phyloP scores from a whole-genome alignment of 805 yeast species.

The Metschnikowia aberdeeniae region DNA sequence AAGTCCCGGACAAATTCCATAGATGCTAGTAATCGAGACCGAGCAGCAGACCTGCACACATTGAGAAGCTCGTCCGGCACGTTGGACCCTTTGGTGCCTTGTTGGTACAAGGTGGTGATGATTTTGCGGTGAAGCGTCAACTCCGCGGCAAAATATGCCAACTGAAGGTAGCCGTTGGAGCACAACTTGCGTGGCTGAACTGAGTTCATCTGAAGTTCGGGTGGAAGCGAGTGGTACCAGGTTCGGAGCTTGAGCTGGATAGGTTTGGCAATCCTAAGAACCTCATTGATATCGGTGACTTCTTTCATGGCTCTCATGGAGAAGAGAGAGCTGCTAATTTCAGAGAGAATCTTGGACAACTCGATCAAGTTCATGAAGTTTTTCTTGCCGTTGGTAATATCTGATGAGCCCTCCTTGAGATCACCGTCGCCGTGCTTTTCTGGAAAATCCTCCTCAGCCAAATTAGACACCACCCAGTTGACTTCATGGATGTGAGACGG shows the following conservation, averaged over 20 bases:
- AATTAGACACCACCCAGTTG: constrained; percentile 75
- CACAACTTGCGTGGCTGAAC: constrained; percentile 59
- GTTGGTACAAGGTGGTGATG: constrained; percentile 48
- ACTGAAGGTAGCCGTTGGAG: constrained; percentile 72
- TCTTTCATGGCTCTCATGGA: constrained; percentile 62
- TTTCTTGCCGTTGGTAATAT: constrained; percentile 65
- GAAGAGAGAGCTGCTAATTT: constrained; percentile 67
- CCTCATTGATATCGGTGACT: constrained; percentile 57
- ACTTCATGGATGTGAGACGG: constrained; percentile 74
- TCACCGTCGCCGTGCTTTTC: constrained; percentile 56
- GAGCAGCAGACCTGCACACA: constrained; percentile 84
- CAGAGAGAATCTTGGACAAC: constrained; percentile 63
- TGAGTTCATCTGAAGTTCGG: constrained; percentile 57
- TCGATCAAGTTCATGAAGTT: constrained; percentile 66
- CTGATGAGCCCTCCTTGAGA: constrained; percentile 56
- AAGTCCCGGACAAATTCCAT: constrained; percentile 72
- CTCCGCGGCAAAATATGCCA: constrained; percentile 88
- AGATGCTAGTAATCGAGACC: constrained; percentile 75
- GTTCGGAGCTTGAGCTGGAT: constrained; percentile 63
- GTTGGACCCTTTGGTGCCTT: constrained; percentile 26
- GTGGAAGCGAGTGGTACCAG: constrained; percentile 75
- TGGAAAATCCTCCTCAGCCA: constrained; percentile 76
- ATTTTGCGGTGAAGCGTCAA: constrained; percentile 79
- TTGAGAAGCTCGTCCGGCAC: constrained; percentile 34
- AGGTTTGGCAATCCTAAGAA: constrained; percentile 76